These are phyloP conservation scores for Kodamaea derodonti DNA, from an alignment of 1,139 yeast species.

Conservation along the genomic window DNA sequence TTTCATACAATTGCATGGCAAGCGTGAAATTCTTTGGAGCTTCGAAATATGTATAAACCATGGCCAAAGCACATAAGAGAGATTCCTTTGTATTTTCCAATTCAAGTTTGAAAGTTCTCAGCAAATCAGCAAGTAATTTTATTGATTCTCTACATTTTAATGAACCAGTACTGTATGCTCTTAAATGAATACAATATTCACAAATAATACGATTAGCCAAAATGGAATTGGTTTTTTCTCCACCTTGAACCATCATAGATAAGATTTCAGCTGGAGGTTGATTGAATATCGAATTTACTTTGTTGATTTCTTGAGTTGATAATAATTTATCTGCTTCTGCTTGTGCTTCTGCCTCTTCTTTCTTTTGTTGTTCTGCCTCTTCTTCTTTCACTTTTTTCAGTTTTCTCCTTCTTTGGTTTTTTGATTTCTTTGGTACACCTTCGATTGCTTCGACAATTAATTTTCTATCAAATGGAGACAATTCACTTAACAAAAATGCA, in stretches of 20 bases:
- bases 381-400: slow-evolving; percentile 6
- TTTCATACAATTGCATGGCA: slow-evolving; percentile 70
- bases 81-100: slow-evolving; percentile 55
- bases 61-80: slow-evolving; percentile 64
- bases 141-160: slow-evolving; percentile 63
- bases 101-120: slow-evolving; percentile 42
- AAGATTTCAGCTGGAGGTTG: slow-evolving; percentile 53
- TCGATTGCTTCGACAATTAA: slow-evolving; percentile 15
- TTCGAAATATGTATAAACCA: slow-evolving; percentile 76
- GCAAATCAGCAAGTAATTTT: slow-evolving; percentile 47
- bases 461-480: slow-evolving; percentile 54
- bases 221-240: slow-evolving; percentile 45
- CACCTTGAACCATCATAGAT: slow-evolving; percentile 53
- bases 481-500: slow-evolving; percentile 60
- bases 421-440: slow-evolving; percentile 6
- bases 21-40: slow-evolving; percentile 82
- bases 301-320: slow-evolving; percentile 12
- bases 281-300: slow-evolving; percentile 11
- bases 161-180: slow-evolving; percentile 64
- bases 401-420: slow-evolving; percentile 4
- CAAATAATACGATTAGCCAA: slow-evolving; percentile 65
- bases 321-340: slow-evolving; percentile 10
- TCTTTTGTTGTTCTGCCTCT: slow-evolving; percentile 4
- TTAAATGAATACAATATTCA: slow-evolving; percentile 53
- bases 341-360: slow-evolving; percentile 16